Conservation (phyloP, 2,329 filamentous ascomycete genomes). For the Calonectria honghensis region DNA sequence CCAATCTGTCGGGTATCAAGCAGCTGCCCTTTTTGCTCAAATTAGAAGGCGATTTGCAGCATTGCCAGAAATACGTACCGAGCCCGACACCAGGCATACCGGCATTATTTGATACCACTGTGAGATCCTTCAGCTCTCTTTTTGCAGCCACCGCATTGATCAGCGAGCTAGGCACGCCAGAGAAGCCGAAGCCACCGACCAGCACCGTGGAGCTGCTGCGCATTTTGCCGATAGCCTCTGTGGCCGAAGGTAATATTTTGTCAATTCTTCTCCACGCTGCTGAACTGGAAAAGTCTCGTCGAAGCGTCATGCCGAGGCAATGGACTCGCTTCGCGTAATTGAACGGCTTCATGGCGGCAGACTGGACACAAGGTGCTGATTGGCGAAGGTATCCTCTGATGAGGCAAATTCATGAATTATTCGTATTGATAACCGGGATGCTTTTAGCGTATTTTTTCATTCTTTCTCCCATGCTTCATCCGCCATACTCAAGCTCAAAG, state of each 20-base stretch:
- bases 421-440: not conserved
- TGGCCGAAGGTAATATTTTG: not conserved
- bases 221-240: not conserved
- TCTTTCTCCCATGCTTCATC: not conserved
- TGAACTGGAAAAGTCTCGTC: conserved; percentile 1
- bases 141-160: conserved; percentile 14
- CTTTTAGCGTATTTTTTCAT: not conserved
- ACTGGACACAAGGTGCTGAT: not conserved
- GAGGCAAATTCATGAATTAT: not conserved
- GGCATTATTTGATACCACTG: conserved; percentile 18
- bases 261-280: not conserved
- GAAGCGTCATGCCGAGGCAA: not conserved
- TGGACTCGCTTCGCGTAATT: not conserved
- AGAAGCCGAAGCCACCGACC: conserved; percentile 6
- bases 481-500: not conserved
- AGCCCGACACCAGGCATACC: conserved; percentile 13
- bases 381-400: too few relatives aligned
- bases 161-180: conserved; percentile 12
- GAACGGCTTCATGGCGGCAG: not conserved
- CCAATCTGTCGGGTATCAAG: conserved; percentile 12
- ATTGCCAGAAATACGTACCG: not conserved
- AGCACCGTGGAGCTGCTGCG: not conserved
- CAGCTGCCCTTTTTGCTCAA: not conserved
- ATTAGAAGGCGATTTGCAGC: not conserved
- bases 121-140: conserved; percentile 1